Evolutionary conservation across 106 monocot genomes (phyloP), one percentile per base, ranked within the genome.

Genomic region (Acanthochlamys bracteata): DNA sequence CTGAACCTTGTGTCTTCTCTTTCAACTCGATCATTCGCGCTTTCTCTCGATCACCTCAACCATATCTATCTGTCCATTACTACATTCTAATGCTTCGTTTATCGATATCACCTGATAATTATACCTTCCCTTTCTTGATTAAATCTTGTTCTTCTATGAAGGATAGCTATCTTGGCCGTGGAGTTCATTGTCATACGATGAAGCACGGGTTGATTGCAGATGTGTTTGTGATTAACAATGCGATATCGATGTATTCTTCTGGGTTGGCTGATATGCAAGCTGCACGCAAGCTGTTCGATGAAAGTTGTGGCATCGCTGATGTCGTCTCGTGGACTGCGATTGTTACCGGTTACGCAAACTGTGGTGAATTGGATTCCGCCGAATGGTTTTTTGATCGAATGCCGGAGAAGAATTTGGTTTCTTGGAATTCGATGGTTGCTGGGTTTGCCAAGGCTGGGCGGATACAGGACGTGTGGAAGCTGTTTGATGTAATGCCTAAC

Each of bases 1-100:
- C 41, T 7, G 0, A 7, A 53, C 84, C 79, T 17, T 74, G 79
- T 14, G 52, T 67, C 43, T 82, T 71, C 79, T 72, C 77, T 66
- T 82, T 69, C 82, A 90, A 85, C 77, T 77, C 89, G 72, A 77
- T 90, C 76, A 82, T 90, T 77, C 78, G 84, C 12, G 74, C 73
- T 64, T 75, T 63, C 82, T 82, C 84, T 24, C 63, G 45, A 17
- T 57, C 55, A 67, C 14, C 26, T 14, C 41, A 61, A 16, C 70
- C 76, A 21, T 0, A 75, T 39, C 45, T 59, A 1, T 69, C 72
- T 68, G 13, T 75, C 61, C 63, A 25, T 25, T 66, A 63, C 64
- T 82, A 80, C 67, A 22, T 59, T 39, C 58, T 25, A 7, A 71
- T 73, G 71, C 76, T 74, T 57, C 81, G 78, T 21, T 19, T 17